Conservation (phyloP, 2,329 filamentous ascomycete species). For the Beauveria varroae region DNA sequence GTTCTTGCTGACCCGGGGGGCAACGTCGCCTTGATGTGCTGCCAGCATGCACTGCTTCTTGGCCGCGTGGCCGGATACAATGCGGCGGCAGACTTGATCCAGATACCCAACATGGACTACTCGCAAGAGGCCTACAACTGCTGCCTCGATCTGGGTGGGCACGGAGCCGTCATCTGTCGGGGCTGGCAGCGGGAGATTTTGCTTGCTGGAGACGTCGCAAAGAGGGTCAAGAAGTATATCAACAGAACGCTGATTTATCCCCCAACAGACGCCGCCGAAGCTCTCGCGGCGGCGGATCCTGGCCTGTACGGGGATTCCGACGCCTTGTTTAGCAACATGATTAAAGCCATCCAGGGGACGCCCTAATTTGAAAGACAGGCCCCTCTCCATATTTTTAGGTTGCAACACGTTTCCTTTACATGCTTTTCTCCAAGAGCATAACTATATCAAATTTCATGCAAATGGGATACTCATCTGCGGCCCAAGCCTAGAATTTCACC, state of each 20-base stretch:
- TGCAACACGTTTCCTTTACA: no score
- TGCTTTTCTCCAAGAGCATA: neutral
- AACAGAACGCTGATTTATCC: constrained; percentile 29
- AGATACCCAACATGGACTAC: constrained; percentile 19
- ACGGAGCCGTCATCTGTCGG: constrained; percentile 20
- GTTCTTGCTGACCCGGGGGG: constrained; percentile 19
- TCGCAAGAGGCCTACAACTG: constrained; percentile 23
- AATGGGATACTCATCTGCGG: no score
- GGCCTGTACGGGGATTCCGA: constrained; percentile 1
- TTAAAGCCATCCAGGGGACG: neutral
- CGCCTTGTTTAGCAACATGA: constrained; percentile 5
- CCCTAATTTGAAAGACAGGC: neutral
- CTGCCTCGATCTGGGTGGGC: constrained; percentile 29
- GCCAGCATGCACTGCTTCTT: constrained; percentile 30
- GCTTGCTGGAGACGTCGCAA: constrained; percentile 21
- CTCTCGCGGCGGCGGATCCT: constrained; percentile 20
- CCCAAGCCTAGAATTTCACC: no score
- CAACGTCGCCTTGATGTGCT: constrained; percentile 28
- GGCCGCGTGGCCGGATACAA: constrained; percentile 28
- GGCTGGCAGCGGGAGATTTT: constrained; percentile 26
- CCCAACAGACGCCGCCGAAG: constrained; percentile 18
- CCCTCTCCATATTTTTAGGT: neutral
- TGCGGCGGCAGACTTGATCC: constrained; percentile 26
- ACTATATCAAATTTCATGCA: no score
- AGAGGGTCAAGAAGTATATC: constrained; percentile 25